Conservation (phyloP, 768 basidiomycete genomes). For the Roridomyces roridus region DNA sequence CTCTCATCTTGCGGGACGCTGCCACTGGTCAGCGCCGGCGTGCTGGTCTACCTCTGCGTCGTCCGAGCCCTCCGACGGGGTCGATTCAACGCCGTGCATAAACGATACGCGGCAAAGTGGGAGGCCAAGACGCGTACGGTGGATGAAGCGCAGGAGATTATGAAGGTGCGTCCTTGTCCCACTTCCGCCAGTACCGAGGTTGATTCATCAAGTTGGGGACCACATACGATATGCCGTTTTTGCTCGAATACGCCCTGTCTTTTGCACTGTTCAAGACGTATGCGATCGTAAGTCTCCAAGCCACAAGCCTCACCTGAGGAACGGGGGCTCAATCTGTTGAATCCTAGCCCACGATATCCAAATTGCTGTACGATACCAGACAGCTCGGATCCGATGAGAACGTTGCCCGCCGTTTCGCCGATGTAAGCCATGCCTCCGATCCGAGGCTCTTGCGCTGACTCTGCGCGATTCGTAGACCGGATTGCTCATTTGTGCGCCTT, state of each 20-base stretch:
- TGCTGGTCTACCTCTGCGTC: conserved; percentile 28
- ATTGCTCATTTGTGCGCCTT: conserved; percentile 44
- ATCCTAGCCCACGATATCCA: conserved; percentile 56
- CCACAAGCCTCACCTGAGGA: not conserved
- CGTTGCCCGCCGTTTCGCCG: conserved; percentile 51
- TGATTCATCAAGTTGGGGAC: conserved; percentile 32
- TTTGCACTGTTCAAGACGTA: conserved; percentile 64
- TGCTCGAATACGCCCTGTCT: conserved; percentile 45
- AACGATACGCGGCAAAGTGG: conserved; percentile 43
- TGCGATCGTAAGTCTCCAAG: conserved; percentile 43
- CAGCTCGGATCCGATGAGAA: conserved; percentile 42
- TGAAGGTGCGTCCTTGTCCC: conserved; percentile 24
- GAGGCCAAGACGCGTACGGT: conserved; percentile 41
- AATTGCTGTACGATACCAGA: conserved; percentile 46
- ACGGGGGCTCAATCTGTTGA: too few relatives aligned
- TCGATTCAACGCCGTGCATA: conserved; percentile 48
- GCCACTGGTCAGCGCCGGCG: too few relatives aligned
- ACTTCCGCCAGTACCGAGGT: too few relatives aligned
- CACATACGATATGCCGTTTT: conserved; percentile 51
- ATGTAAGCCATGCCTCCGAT: conserved; percentile 47
- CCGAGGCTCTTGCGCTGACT: too few relatives aligned
- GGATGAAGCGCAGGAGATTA: conserved; percentile 52
- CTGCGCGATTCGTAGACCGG: conserved; percentile 41
- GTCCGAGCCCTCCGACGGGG: conserved; percentile 49
- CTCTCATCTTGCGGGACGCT: too few relatives aligned